A percentile compares a stretch with the other conserved stretches of the same genome.
Conservation (phyloP, 306 rosid species). For the Comarum palustre region DNA sequence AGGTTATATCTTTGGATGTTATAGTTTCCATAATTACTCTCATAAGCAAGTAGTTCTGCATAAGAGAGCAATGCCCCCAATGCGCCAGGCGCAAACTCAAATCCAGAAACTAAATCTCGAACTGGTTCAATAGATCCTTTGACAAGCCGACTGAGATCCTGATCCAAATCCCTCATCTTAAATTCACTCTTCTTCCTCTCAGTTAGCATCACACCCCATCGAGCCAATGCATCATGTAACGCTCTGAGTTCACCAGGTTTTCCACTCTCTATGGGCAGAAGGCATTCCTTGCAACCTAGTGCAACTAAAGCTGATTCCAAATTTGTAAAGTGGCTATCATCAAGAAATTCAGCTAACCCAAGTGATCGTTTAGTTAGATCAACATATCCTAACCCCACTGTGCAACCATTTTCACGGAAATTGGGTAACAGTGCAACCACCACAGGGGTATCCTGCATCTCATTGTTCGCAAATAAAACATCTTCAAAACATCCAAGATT, state of each 20-base stretch:
- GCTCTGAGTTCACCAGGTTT: conserved; percentile 61
- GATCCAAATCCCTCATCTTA: conserved; percentile 81
- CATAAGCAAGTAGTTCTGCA: conserved; percentile 85
- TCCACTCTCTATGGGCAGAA: conserved; percentile 60
- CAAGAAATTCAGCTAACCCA: conserved; percentile 89
- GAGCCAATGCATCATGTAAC: conserved; percentile 60
- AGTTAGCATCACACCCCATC: conserved; percentile 88
- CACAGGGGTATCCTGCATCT: conserved; percentile 95
- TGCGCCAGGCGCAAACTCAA: conserved; percentile 88
- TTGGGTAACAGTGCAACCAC: conserved; percentile 70
- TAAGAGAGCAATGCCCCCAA: conserved; percentile 81
- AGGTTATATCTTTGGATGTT: conserved; percentile 70
- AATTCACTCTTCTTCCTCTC: conserved; percentile 84
- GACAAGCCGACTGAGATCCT: conserved; percentile 86
- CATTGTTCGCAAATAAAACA: conserved; percentile 85
- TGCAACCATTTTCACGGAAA: conserved; percentile 71
- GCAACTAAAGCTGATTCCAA: conserved; percentile 88
- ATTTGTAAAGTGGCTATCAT: conserved; percentile 86
- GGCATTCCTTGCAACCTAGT: conserved; percentile 96
- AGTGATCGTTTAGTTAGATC: conserved; percentile 81
- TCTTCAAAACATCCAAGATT: conserved; percentile 88
- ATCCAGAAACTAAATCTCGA: conserved; percentile 75
- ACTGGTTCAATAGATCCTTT: conserved; percentile 92
- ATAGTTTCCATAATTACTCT: conserved; percentile 81
- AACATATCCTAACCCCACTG: conserved; percentile 73